Evolutionary conservation across 1,139 yeast genomes (phyloP), one percentile per base, ranked within the genome.

Genomic region (Saccharomyces hybrid): DNA sequence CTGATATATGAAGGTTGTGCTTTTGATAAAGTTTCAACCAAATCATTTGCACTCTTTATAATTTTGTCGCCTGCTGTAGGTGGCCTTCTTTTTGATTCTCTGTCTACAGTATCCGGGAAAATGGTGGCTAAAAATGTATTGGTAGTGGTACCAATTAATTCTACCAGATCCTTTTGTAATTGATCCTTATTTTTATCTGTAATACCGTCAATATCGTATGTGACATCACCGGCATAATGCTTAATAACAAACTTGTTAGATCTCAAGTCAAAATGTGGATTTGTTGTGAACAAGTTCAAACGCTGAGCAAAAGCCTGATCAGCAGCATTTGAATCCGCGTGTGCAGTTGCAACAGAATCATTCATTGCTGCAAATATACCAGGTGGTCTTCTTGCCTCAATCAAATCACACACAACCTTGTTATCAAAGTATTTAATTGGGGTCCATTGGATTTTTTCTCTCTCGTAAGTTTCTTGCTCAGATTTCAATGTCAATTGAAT

Each of bases 171-270:
- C 69, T 89, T 87, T 71, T 88, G 83, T 79, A 95, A 77, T 62
- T 89, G 93, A 70, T 95, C 99, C 72, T 95, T 95, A 71, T 95
- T 95, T 72, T 95, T 95, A 70, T 95, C 99, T 2, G 99, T 93
- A 89, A 95, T 91, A 16, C 91, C 88, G 32, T 78, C 76, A 55
- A 91, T 85, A 61, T 91, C 96, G 67, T 95, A 95, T 38, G 91
- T 86, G 50, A 95, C 99, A 73, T 95, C 99, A 68, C 99, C 99
- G 41, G 99, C 99, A 74, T 95, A 95, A 73, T 95, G 99, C 73
- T 89, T 91, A 67, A 95, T 84, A 58, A 95, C 76, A 62, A 95
- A 95, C 70, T 93, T 91, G 48, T 85, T 83, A 60, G 88, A 85
- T 65, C 99, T 84, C 63, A 88, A 82, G 66, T 91, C 97, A 65